Base-by-base conservation (phyloP, 148 eudicot species). In the Talinum fruticosum region DNA sequence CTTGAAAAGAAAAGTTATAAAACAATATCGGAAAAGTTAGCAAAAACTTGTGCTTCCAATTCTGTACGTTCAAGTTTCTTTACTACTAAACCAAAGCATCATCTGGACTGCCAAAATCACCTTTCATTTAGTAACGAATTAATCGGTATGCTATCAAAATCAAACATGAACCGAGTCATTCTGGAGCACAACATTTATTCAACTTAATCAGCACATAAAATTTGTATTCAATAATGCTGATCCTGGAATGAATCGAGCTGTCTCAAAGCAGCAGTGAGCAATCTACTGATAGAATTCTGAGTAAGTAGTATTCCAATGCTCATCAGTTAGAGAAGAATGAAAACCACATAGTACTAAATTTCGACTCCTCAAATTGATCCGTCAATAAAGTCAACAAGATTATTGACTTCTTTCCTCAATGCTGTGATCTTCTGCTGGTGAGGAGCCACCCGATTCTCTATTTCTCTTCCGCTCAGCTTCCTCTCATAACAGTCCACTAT, bases 401-500 rank as follows among this genome's bases (percentile, higher is more conserved):
- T 94, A 66, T 93, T 92, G 67, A 96, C 92, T 68, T 96, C 99
- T 81, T 89, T 90, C 82, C 88, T 91, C 89, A 93, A 84, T n/a
- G 85, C 73, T 37, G 89, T 71, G 26, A 91, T 83, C 81, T 85
- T 96, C 85, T 93, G 99, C 88, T 91, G 98, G 81, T 88, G 82
- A 30, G 88, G 74, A 66, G 97, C 88, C 24, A 91, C 84, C 47
- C 97, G 93, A 68, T 88, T 96, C 84, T 96, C 99, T 38, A 86
- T 86, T 53, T 96, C 99, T 8, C 93, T 86, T 37, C 88, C 91
- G 69, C 91, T 85, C 12, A 85, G 83, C 85, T 93, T 96, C 79
- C 89, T 93, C 87, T 96, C 99, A 28, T 86, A 93, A 72, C 86
- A 80, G 65, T 96, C 98, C 8, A 90, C 91, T 69, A 96, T 93